Evolutionary conservation across 2,329 filamentous ascomycete species (phyloP).

Genomic region (Colletotrichum lupini): DNA sequence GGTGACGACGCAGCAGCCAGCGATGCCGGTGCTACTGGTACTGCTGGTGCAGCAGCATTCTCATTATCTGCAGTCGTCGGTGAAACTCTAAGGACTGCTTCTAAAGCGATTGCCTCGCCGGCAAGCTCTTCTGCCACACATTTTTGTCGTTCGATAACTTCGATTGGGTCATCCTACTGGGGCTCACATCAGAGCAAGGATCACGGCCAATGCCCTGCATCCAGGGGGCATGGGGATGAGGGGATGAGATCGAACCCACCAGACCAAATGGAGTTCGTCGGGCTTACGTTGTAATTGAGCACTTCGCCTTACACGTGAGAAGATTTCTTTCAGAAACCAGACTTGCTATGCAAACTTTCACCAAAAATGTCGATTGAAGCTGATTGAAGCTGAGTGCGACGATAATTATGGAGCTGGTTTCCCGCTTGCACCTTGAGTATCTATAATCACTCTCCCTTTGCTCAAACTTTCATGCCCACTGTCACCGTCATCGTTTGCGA

Average conservation of each 20-base stretch:
- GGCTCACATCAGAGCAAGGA: neutral
- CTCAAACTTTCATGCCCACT: neutral
- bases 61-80: no score
- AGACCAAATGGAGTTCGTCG: neutral
- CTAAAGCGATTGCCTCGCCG: no score
- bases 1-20: no score
- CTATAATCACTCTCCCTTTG: neutral
- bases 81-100: no score
- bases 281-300: neutral
- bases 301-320: neutral
- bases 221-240: no score
- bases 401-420: no score
- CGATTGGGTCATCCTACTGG: neutral
- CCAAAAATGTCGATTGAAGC: no score
- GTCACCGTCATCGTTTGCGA: neutral
- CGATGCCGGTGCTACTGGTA: neutral
- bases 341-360: no score
- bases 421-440: neutral
- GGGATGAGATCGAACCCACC: neutral
- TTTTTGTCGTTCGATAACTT: neutral
- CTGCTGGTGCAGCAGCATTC: no score
- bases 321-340: no score
- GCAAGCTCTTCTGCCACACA: neutral
- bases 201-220: neutral
- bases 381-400: no score